Base-by-base conservation (phyloP, 2,329 filamentous ascomycete species). In the Ascochyta fabae region DNA sequence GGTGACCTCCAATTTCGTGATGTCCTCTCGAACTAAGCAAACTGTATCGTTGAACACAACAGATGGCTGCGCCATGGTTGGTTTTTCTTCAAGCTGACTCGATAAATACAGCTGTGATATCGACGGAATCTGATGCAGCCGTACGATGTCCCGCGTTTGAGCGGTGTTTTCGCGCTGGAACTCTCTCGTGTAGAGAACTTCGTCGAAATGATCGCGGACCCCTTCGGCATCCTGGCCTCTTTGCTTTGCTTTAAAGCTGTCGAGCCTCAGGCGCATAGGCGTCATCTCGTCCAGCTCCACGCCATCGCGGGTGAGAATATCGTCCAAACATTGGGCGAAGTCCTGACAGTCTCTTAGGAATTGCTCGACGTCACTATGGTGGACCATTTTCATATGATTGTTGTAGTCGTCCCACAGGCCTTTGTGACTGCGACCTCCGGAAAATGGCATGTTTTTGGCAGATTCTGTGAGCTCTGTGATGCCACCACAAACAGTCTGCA, bases 1-100 rank as follows among this genome's bases (percentile, higher is more conserved):
- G 39, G 74, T 70, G 9, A 70, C 69, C 7, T 70, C 66, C 1
- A 76, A 34, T 24, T 56, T 67, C 2, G 72, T 74, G 23, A 76
- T 75, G 26, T 75, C 71, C 45, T 72, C 66, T 43, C 67, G 65
- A 7, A 67, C 27, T 10, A 75, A 36, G 29, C 66, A 71, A 0
- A 76, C 62, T 4, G 52, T 68, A 6, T 68, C 39, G 22, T 75
- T 74, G 60, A 71, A 65, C 1, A 50, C 42, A 12, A 46, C 51
- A 4, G 67, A 68, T 16, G 68, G 61, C 4, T 56, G 59, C 3
- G 64, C 63, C 41, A 64, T 46, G 1, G 72, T 74, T 0, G 59
- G 43, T 29, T 64, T 69, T 8, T 54, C 41, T 29, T 69, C 60
- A 4, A 75, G 60, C 8, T 63, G 59, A 1, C 64, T 66, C 2